These are phyloP conservation scores for Basipetospora chlamydospora DNA, from an alignment of 2,329 filamentous ascomycete species.

Conservation along the genomic window DNA sequence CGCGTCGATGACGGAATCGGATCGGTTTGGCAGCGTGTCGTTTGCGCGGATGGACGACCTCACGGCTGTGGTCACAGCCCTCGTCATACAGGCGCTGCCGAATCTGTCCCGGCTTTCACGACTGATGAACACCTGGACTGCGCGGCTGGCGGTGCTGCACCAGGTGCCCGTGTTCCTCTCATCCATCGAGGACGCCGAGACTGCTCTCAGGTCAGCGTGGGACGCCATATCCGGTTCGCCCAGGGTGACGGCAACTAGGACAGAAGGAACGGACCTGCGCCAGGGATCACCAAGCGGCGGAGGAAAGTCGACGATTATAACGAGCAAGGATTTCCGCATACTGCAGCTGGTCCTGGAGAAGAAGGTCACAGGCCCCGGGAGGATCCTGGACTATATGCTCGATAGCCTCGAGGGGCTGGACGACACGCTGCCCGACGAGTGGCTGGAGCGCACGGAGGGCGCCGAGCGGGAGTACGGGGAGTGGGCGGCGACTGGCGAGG, in stretches of 20 bases:
- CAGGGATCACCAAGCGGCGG: slow-evolving; percentile 5
- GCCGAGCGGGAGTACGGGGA: slow-evolving; percentile 64
- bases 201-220: slow-evolving; percentile 53
- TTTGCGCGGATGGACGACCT: slow-evolving; percentile 58
- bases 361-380: slow-evolving; percentile 56
- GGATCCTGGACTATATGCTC: slow-evolving; percentile 68
- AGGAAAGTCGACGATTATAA: slow-evolving; percentile 10
- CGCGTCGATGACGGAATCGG: slow-evolving; percentile 28
- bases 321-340: slow-evolving; percentile 34
- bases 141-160: slow-evolving; percentile 59
- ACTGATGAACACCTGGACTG: slow-evolving; percentile 64
- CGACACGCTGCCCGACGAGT: slow-evolving; percentile 72
- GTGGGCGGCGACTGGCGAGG: slow-evolving; percentile 70
- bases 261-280: slow-evolving; percentile 1
- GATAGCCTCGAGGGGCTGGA: slow-evolving; percentile 71
- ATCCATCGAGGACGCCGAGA: slow-evolving; percentile 51
- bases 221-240: slow-evolving; percentile 42
- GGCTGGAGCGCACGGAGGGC: slow-evolving; percentile 75
- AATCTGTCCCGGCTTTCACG: slow-evolving; percentile 59
- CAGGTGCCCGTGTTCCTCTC: slow-evolving; percentile 55
- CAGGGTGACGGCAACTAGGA: slow-evolving; percentile 10
- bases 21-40: slow-evolving; percentile 14
- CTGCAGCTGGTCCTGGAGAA: slow-evolving; percentile 50
- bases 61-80: slow-evolving; percentile 78
- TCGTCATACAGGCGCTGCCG: slow-evolving; percentile 77